These are phyloP conservation scores for Penicillium odoratum DNA, from an alignment of 495 filamentous ascomycete species.

Conservation along the genomic window DNA sequence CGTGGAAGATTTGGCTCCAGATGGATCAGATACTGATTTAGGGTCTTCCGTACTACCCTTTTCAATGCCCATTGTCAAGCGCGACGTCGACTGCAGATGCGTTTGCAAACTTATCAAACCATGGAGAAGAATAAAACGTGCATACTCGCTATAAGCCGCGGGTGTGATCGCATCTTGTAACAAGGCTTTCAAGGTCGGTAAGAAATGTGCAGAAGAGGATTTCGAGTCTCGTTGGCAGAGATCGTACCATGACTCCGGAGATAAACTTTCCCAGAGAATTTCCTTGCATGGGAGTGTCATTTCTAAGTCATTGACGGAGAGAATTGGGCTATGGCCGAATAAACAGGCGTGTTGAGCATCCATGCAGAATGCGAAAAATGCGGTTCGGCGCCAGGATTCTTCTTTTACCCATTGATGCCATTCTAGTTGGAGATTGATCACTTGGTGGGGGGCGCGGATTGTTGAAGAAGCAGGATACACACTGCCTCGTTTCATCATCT, in stretches of 20 bases:
- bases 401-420: slow-evolving; percentile 21
- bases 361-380: slow-evolving; percentile 25
- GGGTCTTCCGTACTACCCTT: background rate
- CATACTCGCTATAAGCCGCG: background rate
- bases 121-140: background rate
- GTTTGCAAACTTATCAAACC: background rate
- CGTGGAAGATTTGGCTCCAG: background rate
- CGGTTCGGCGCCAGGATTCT: slow-evolving; percentile 19
- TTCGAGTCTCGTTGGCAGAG: background rate
- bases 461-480: background rate
- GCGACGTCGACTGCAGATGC: background rate
- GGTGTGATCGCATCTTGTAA: background rate
- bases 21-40: background rate
- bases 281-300: slow-evolving; percentile 20
- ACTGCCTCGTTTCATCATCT: slow-evolving; percentile 1
- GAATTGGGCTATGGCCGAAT: slow-evolving; percentile 20
- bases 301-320: slow-evolving; percentile 19
- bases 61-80: background rate
- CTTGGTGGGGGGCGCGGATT: background rate
- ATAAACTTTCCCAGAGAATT: slow-evolving; percentile 19
- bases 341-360: slow-evolving; percentile 24
- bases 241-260: background rate
- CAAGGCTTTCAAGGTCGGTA: background rate
- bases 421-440: background rate
- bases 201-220: background rate